phyloP scores from a whole-genome alignment of 805 yeast genomes.

The Sugiyamaella smithiae region DNA sequence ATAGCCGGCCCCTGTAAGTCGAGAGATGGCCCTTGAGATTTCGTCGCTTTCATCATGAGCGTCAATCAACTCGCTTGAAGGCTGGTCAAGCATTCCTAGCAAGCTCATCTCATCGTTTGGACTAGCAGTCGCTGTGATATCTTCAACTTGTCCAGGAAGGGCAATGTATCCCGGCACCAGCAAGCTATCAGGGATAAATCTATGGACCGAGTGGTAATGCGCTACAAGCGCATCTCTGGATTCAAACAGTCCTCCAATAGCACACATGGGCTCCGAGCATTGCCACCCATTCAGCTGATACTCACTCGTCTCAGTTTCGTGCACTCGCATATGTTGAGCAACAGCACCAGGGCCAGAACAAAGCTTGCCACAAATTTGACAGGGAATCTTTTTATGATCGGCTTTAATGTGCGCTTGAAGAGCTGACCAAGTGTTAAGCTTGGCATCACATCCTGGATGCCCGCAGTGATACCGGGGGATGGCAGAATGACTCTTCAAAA shows the following conservation, averaged over 20 bases:
- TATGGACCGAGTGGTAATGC: slow-evolving; percentile 55
- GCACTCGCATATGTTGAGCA: slow-evolving; percentile 69
- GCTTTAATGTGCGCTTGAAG: slow-evolving; percentile 67
- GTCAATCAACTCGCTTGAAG: background rate
- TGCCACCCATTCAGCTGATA: slow-evolving; percentile 46
- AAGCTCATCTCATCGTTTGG: background rate
- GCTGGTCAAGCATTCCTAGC: background rate
- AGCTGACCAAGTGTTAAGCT: slow-evolving; percentile 36
- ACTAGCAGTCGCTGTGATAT: background rate
- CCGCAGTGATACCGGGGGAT: slow-evolving; percentile 31
- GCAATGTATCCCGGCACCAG: background rate
- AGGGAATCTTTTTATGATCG: slow-evolving; percentile 67
- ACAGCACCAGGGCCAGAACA: slow-evolving; percentile 74
- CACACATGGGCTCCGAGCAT: slow-evolving; percentile 52
- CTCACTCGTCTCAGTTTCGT: slow-evolving; percentile 38
- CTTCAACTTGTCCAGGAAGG: slow-evolving; percentile 1
- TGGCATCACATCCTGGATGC: slow-evolving; percentile 24
- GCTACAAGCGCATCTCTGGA: slow-evolving; percentile 51
- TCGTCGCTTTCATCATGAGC: slow-evolving; percentile 1
- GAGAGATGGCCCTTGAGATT: background rate
- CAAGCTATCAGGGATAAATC: slow-evolving; percentile 34
- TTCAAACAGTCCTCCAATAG: slow-evolving; percentile 24
- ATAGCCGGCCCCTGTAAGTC: slow-evolving; percentile 37
- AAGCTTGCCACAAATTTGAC: slow-evolving; percentile 62
- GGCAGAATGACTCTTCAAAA: slow-evolving; percentile 56